Evolutionary conservation across 148 eudicot species (phyloP).

Genomic region (Rhododendron kiyosumense): DNA sequence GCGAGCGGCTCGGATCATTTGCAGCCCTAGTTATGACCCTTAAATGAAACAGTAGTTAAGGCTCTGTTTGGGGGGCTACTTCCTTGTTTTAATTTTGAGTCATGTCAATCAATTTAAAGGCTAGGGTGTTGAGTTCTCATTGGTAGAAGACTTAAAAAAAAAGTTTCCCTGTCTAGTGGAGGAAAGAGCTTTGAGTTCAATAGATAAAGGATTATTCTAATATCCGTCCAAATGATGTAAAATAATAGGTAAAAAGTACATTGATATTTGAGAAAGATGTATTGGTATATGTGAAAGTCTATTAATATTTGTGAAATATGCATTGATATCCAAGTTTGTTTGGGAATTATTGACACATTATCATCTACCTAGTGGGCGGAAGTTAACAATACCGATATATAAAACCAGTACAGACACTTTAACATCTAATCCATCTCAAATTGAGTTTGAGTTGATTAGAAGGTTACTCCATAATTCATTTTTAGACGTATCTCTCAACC

Average conservation of each 20-base stretch:
- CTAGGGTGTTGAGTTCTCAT: neutral
- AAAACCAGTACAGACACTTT: neutral
- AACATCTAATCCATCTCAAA: constrained; percentile 6
- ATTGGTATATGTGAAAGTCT: no score
- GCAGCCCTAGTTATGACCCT: neutral
- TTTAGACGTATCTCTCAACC: constrained; percentile 2
- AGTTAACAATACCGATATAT: no score
- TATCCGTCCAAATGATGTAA: no score
- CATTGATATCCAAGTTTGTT: no score
- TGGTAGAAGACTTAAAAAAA: neutral
- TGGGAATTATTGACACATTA: no score
- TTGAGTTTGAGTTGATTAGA: constrained; percentile 3
- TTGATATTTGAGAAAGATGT: no score
- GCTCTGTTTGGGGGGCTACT: neutral
- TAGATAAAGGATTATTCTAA: no score
- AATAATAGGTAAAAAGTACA: no score
- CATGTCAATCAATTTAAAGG: constrained; percentile 24
- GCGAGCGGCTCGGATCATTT: no score
- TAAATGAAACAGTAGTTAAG: neutral
- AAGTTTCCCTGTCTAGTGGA: neutral
- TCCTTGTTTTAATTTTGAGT: constrained; percentile 28
- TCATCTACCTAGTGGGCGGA: no score
- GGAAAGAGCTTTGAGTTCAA: neutral
- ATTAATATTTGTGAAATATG: no score
- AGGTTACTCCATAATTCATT: constrained; percentile 12